Evolutionary conservation across 345 rosid genomes (phyloP).

Genomic region (Eucalyptus grandis): DNA sequence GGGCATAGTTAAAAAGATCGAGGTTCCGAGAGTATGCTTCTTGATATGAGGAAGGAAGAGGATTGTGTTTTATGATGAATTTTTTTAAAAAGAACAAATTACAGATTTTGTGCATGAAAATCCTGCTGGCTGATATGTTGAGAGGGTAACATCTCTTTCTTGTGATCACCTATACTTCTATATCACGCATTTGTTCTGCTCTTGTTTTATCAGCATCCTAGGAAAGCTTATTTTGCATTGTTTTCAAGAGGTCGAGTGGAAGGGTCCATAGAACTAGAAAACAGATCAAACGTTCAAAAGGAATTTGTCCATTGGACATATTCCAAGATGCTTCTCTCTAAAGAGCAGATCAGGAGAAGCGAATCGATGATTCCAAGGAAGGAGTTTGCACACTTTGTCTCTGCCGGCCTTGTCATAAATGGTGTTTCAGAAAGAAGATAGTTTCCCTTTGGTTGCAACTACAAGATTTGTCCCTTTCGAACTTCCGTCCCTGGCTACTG

Average conservation of each 20-base stretch:
- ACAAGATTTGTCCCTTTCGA: neutral
- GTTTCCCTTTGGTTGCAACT: neutral
- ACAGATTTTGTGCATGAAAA: neutral
- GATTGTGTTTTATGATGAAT: neutral
- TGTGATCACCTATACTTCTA: neutral
- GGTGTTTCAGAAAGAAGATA: neutral
- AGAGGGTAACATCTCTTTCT: neutral
- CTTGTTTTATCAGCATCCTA: neutral
- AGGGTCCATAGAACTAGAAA: neutral
- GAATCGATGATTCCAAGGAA: neutral
- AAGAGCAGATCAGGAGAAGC: neutral
- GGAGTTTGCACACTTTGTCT: neutral
- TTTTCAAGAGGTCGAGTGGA: neutral
- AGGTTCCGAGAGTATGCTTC: neutral
- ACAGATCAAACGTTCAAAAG: neutral
- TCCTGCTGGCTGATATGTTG: neutral
- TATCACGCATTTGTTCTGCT: neutral
- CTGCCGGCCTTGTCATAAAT: neutral
- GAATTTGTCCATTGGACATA: neutral
- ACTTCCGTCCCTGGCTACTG: neutral
- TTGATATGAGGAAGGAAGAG: neutral
- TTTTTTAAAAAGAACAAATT: neutral
- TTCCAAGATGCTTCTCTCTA: neutral
- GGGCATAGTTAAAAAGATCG: neutral
- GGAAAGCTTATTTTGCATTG: neutral